Base-by-base conservation (phyloP, 345 rosid genomes). In the Syzygium aqueum region DNA sequence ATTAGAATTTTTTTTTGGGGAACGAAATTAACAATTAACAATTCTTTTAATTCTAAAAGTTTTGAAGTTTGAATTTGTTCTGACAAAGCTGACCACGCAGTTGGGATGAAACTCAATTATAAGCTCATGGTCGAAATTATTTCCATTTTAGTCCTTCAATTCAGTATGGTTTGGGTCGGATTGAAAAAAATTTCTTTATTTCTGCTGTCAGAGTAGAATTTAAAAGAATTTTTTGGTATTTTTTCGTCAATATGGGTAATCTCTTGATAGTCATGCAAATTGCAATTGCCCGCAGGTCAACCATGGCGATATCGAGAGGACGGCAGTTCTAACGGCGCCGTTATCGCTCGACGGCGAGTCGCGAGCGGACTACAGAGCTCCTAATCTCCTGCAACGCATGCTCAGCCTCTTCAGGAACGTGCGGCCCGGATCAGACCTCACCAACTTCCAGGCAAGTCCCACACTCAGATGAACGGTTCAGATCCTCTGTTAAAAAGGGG, bases 401-500 rank as follows among this genome's bases (percentile, higher is more conserved):
- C 65, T 92, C 53, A 89, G 96, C 51, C 93, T 96, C 22, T 89
- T 96, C 80, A 92, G 89, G 19, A 92, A 90, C 49, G 89, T 94
- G 53, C 90, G 94, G 53, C 91, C 93, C 12, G 96, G 98, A 78
- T 90, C 94, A 7, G 96, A 95, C 87, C 95, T 95, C 93, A 87
- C 94, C 17, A 51, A 67, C 52, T 93, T 95, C 86, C 94, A 95
- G 93, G 97, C 89, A 88, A 89, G 87, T 77, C 57, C 23, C 50
- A 8, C 85, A 17, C 59, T 43, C 11, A 17, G 33, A 73, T 73
- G 80, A 73, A 73, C 80, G 43, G 46, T 3, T 19, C 49, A 19
- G 25, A 73, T 67, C 78, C 23, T 67, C 21, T 8, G 43, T 37
- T 4, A 30, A 67, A 67, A 5, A 33, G 11, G 46, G 12, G 3